These are phyloP conservation scores for Trichoderma asperellum DNA, from an alignment of 2,329 filamentous ascomycete species.

Conservation along the genomic window DNA sequence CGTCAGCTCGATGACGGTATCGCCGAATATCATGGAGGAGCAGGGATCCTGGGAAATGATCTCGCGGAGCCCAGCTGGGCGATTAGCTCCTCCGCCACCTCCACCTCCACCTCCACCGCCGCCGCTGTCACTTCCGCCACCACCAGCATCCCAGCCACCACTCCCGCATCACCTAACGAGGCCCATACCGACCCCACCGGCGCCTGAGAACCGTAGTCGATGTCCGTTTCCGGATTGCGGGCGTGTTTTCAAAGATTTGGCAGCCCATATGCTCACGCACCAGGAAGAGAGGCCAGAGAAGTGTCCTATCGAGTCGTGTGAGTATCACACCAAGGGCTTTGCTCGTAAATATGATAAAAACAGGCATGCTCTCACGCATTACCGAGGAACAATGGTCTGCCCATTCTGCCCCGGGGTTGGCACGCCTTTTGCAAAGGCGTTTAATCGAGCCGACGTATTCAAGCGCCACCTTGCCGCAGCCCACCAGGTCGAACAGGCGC, in stretches of 20 bases:
- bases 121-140: constrained; percentile 19
- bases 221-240: constrained; percentile 63
- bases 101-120: constrained; percentile 15
- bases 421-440: constrained; percentile 87
- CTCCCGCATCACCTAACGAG: constrained; percentile 6
- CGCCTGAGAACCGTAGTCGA: constrained; percentile 47
- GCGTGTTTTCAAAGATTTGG: constrained; percentile 64
- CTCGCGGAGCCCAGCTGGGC: constrained; percentile 6
- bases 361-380: constrained; percentile 91
- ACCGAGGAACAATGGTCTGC: constrained; percentile 97
- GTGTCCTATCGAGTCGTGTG: constrained; percentile 90
- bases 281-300: constrained; percentile 93
- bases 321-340: constrained; percentile 93
- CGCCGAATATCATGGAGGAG: constrained; percentile 22
- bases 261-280: constrained; percentile 96
- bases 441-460: constrained; percentile 96
- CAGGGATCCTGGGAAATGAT: constrained; percentile 17
- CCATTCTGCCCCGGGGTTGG: constrained; percentile 92
- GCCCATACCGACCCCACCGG: constrained; percentile 10
- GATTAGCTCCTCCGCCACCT: constrained; percentile 11
- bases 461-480: constrained; percentile 93
- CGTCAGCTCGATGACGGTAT: constrained; percentile 22
- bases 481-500: constrained; percentile 91
- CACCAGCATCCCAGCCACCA: constrained; percentile 14
- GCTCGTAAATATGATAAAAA: constrained; percentile 99